Evolutionary conservation across 306 rosid species (phyloP), one percentile per base, ranked within the genome.

Genomic region (Luffa aegyptiaca): DNA sequence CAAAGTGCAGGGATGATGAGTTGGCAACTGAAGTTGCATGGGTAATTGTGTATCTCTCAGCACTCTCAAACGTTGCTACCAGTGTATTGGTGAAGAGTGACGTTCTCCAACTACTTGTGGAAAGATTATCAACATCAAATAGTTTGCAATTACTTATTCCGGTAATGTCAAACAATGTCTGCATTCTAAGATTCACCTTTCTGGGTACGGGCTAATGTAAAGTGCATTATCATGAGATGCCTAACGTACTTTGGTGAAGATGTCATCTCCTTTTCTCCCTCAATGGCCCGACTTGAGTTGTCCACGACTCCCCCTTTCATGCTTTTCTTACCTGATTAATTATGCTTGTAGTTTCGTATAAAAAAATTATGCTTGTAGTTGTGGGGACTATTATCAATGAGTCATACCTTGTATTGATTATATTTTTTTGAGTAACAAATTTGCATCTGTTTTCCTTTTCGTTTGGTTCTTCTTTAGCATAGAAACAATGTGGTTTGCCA

Each of bases 21-120:
- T 84, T 93, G 87, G 93, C 93, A 49, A 96, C 98, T 81, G 99
- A 96, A 87, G 94, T 93, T 80, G 97, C 96, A 74, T 96, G 98
- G 99, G 96, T 96, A 57, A 90, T 90, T 76, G 98, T 91, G 80
- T 96, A 96, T 87, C 92, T 96, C 18, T 93, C 98, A 13, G 97
- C 98, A 18, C 97, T 93, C 85, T 93, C 98, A 85, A 90, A 96
- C 84, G 75, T 88, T 51, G 98, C 97, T 75, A 88, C 90, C 51
- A 39, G 89, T 79, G 80, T 90, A 87, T 85, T 93, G 79, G 92
- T 89, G 90, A 90, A 91, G 92, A 88, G 89, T 9, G 94, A 90
- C 49, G 91, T 87, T 75, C 90, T 91, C 86, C 93, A 88, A 85
- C 86, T 96, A 80, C 97, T 96, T 33, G 94, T 89, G 74, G 85